Percentiles rank a stretch among this genome's conserved stretches.
phyloP scores from a whole-genome alignment of 2,329 filamentous ascomycete species.

The Scedosporium aurantiacum region DNA sequence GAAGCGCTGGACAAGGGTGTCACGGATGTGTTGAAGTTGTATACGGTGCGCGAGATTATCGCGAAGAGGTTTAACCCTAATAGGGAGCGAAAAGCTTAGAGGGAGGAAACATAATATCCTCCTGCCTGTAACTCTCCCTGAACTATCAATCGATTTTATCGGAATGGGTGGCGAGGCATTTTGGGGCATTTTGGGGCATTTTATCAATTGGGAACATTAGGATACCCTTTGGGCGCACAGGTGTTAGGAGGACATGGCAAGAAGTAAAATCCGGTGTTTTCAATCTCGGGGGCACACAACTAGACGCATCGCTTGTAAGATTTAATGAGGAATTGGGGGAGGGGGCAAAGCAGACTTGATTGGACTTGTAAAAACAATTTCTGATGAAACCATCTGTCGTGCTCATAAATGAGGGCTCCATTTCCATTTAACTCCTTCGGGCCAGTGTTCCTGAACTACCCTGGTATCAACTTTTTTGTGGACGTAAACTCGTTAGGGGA shows the following conservation, averaged over 20 bases:
- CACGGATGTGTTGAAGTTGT: conserved; percentile 51
- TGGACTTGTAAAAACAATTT: neutral
- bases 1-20: conserved; percentile 42
- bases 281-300: too few relatives aligned
- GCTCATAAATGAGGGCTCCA: neutral
- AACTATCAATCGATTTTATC: neutral
- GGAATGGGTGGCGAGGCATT: neutral
- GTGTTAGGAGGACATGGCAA: neutral
- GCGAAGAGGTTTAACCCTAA: conserved; percentile 57
- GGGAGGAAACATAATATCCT: neutral
- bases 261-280: neutral
- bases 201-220: neutral
- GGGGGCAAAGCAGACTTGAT: too few relatives aligned
- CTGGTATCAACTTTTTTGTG: neutral
- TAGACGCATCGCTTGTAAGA: too few relatives aligned
- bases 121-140: neutral
- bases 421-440: neutral
- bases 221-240: neutral
- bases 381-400: neutral
- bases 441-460: too few relatives aligned
- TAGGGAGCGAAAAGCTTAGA: conserved; percentile 18
- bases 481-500: too few relatives aligned
- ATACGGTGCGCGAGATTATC: conserved; percentile 69
- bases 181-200: too few relatives aligned
- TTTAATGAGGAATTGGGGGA: too few relatives aligned